Base-by-base conservation (phyloP, 306 rosid genomes). In the Elaeagnus macrophylla region DNA sequence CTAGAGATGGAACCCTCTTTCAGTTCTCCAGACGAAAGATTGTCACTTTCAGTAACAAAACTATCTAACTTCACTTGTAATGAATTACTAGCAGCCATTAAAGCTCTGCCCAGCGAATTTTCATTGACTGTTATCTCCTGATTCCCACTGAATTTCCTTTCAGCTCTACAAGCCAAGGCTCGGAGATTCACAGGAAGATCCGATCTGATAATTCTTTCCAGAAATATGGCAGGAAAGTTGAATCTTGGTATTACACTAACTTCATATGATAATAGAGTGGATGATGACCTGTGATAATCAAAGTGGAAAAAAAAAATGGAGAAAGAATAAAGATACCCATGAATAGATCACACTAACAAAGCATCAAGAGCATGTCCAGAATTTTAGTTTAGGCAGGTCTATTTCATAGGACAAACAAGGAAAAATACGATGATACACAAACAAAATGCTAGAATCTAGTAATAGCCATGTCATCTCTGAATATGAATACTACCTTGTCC, bases 131-230 rank as follows among this genome's bases (percentile, higher is more conserved):
- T 41, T 59, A 60, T 61, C 52, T 71, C 77, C 68, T 57, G 66
- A 58, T 64, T 75, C 67, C 77, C 85, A 47, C 43, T 54, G 52
- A 77, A 55, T 42, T 46, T 74, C 70, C 57, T 85, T 76, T 88
- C 95, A 41, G 84, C 94, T 77, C 93, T 81, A 55, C 67, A 64
- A 40, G 95, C 97, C 76, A 91, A 72, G 61, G 97, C 95, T 63
- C 60, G 77, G 51, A 90, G 97, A 70, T 90, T 90, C 49, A 86
- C 85, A 17, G 97, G 97, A 62, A 91, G 95, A 75, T 86, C 97
- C 39, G 97, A 79, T 64, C 94, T 78, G 67, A 86, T 80, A 59
- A 91, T 91, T 77, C 89, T 80, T 77, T 91, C 95, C 62, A 84
- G 72, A 72, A 91, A 81, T 76, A 91, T 91, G 48, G 95, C 94